Base-by-base conservation (phyloP, 495 filamentous ascomycete genomes). In the Rusavskia elegans region DNA sequence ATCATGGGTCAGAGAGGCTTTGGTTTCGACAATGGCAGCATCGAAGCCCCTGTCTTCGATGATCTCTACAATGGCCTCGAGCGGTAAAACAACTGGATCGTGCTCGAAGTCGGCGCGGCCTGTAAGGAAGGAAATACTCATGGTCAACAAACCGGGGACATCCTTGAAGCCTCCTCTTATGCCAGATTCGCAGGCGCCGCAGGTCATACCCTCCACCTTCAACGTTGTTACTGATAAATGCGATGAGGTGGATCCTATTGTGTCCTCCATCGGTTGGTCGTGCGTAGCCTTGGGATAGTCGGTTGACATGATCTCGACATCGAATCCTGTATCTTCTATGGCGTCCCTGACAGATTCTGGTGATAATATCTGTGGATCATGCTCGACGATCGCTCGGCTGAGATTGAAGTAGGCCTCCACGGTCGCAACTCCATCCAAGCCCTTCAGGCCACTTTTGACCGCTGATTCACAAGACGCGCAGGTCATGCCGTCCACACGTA, bases 181-280 rank as follows among this genome's bases (percentile, higher is more conserved):
- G 0, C 89, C 87, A 48, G 87, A 85, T 8, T 89, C 95, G 61
- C 90, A 98, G 35, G 90, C 88, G 41, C 89, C 89, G 61, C 90
- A 96, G 7, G 92, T 97, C 92, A 98, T 98, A 25, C 92, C 92
- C 57, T 89, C 85, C n/a, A 97, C 81, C 17, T 86, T 82, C 41
- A 97, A 68, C 0, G 86, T 98, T 10, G 89, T 96, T 5, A 76
- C 80, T 9, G 80, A 81, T 17, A 78, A 53, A 16, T 56, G 53
- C 8, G 48, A 49, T 11, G 20, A 38, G 45, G 49, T 19, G 36
- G n/a, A 14, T 29, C 39, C 49, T 61, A 57, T 21, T 57, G 56
- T 45, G 29, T 66, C 51, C 54, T 61, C 56, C 52, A 67, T 51
- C 41, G 58, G 36, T 50, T 62, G 50, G 39, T 57, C 57, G 20